Evolutionary conservation across 2,329 filamentous ascomycete genomes (phyloP), one percentile per base, ranked within the genome.

Genomic region (Boeremia exigua): DNA sequence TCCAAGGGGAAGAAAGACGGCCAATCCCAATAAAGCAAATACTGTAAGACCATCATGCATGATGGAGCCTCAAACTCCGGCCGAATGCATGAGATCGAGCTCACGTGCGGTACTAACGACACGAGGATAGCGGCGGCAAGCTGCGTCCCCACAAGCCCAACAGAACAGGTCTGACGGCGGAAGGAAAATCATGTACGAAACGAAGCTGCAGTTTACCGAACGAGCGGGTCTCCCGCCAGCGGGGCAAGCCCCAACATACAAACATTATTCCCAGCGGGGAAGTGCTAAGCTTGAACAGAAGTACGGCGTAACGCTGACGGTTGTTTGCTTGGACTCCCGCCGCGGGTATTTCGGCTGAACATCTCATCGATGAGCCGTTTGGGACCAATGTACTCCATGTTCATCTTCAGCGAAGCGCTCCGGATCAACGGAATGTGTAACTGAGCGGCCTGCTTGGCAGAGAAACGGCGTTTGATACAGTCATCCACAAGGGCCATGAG

Each of bases 401-500:
- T 83, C 70, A 82, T 77, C 40, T 82, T 82, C 51, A 85, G 75
- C 8, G 81, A 80, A 27, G 78, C 72, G 58, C 73, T 79, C 60
- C 80, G 79, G 7, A 79, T 74, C 50, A 80, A 72, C 8, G 85
- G 83, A 19, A 85, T 78, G 29, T 80, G 78, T 66, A 86, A 73
- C 47, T 80, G 79, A 14, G 80, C 80, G 52, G 76, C 76, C 53
- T 79, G 79, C 65, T 82, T 84, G 37, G 80, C 78, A 65, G 85
- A 86, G 86, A 91, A 95, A 54, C 85, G 86, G 58, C 86, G 83
- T 76, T 91, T 90, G 80, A 98, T 96, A 78, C 88, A 91, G 77
- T 98, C 92, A 71, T 98, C 94, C 47, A 96, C 89, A 39, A 98
- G 85, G 7, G 90, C 86, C 66, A 96, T 87, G 64, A 98, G 84